These are phyloP conservation scores for Trametes cinnabarina DNA, from an alignment of 768 basidiomycete species.

Conservation along the genomic window DNA sequence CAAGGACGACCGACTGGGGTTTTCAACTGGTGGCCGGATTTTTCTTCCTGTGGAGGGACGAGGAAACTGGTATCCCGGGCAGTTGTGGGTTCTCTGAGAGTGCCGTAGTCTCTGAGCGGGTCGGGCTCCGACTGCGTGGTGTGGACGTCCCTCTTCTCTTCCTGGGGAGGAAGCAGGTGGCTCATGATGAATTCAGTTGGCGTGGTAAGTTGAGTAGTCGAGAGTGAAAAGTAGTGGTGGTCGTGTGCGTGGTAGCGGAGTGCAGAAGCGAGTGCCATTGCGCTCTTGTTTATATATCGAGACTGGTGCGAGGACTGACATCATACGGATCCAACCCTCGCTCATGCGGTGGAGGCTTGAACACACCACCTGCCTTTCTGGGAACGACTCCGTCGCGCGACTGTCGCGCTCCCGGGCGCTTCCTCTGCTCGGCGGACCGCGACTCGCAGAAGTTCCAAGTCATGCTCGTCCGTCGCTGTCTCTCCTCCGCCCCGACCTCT, in stretches of 20 bases:
- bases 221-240: not conserved
- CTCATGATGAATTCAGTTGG: not conserved
- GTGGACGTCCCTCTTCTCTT: conserved; percentile 5
- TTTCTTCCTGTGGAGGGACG: conserved; percentile 13
- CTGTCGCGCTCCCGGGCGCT: conserved; percentile 9
- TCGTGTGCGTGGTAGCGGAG: not conserved
- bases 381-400: not conserved
- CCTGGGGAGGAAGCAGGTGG: conserved; percentile 11
- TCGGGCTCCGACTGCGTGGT: conserved; percentile 1
- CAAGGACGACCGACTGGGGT: not conserved
- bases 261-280: not conserved
- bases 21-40: not conserved
- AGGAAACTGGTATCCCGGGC: conserved; percentile 7
- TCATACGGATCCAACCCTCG: conserved; percentile 3
- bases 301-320: not conserved
- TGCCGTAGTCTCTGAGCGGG: too few relatives aligned
- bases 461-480: conserved; percentile 27
- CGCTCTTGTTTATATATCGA: not conserved
- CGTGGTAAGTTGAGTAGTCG: not conserved
- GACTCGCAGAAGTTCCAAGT: not conserved
- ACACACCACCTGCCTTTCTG: conserved; percentile 16
- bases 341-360: not conserved
- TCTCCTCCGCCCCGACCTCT: conserved; percentile 19
- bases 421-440: not conserved
- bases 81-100: too few relatives aligned